Base-by-base conservation (phyloP, 176 grass and related monocot species). In the Bothriochloa decipiens region DNA sequence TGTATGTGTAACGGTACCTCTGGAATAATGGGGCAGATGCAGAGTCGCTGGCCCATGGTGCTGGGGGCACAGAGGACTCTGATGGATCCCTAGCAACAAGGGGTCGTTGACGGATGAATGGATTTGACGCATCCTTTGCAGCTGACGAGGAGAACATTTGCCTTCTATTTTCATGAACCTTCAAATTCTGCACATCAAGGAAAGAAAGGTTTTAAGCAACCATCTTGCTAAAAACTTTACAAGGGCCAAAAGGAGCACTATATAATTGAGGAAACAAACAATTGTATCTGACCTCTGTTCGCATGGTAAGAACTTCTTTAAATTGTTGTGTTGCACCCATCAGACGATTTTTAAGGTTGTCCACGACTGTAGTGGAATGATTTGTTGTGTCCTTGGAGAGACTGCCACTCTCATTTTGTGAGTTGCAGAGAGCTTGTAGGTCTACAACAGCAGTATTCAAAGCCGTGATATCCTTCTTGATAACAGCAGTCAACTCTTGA, bases 301-400 rank as follows among this genome's bases (percentile, higher is more conserved):
- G 83, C 93, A 89, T 95, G n/a, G 96, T 98, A 78, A 98, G 85
- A 78, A 98, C 93, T 86, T 98, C 96, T 82, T 98, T 98, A 84
- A 98, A 98, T 74, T 98, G 91, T 67, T 98, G 95, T 3, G 93
- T 95, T 43, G 96, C 75, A 45, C 83, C 95, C 93, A 98, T 98
- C 74, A 98, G 85, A 17, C 83, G 83, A 29, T 93, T 98, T 87
- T 98, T 98, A 15, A 98, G 87, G 87, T 92, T 94, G 89, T 95
- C 93, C 46, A 98, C 92, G 7, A 98, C 81, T 28, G 91, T 98
- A 25, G 89, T 92, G 50, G 96, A 93, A 75, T 98, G 93, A 58
- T 84, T 93, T 41, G 93, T 92, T 69, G 85, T 93, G 72, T 98
- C 96, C 74, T 87, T 93, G 27, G 96, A 98, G 40, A 95, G 74